Conservation (phyloP, 2,329 filamentous ascomycete genomes). For the Orbilia blumenaviensis region DNA sequence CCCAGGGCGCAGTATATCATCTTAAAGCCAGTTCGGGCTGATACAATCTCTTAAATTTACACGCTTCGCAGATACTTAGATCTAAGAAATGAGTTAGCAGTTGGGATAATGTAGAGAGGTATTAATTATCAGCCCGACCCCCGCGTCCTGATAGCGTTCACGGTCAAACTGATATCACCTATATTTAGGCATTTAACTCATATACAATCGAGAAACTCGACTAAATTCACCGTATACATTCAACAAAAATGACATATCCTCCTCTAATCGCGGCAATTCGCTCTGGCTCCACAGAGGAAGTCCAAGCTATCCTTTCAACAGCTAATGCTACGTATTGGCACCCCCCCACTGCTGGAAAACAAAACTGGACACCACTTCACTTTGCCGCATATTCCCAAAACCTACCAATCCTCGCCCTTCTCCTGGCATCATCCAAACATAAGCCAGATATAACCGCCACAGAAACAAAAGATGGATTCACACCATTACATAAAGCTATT, state of each 20-base stretch:
- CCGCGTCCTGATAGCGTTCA: too few species aligned
- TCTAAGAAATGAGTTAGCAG: too few species aligned
- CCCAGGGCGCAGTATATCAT: too few species aligned
- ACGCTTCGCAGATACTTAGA: too few species aligned
- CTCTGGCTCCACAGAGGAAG: background rate
- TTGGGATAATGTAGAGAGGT: too few species aligned
- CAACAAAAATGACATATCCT: conserved; percentile 2
- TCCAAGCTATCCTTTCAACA: background rate
- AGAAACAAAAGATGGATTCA: conserved; percentile 38
- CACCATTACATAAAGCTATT: conserved; percentile 49
- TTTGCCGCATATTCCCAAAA: conserved; percentile 27
- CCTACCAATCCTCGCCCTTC: background rate
- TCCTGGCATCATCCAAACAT: background rate
- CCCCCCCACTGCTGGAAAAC: background rate
- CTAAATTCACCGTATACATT: background rate
- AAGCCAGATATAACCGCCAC: background rate
- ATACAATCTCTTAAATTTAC: too few species aligned
- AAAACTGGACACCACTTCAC: conserved; percentile 21
- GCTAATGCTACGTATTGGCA: background rate
- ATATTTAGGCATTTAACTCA: too few species aligned
- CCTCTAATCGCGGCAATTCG: conserved; percentile 17
- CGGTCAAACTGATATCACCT: too few species aligned
- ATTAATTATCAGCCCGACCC: background rate
- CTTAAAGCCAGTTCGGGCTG: too few species aligned
- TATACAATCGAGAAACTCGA: background rate